Base-by-base conservation (phyloP, 2,329 filamentous ascomycete genomes). In the Diplodia seriata region DNA sequence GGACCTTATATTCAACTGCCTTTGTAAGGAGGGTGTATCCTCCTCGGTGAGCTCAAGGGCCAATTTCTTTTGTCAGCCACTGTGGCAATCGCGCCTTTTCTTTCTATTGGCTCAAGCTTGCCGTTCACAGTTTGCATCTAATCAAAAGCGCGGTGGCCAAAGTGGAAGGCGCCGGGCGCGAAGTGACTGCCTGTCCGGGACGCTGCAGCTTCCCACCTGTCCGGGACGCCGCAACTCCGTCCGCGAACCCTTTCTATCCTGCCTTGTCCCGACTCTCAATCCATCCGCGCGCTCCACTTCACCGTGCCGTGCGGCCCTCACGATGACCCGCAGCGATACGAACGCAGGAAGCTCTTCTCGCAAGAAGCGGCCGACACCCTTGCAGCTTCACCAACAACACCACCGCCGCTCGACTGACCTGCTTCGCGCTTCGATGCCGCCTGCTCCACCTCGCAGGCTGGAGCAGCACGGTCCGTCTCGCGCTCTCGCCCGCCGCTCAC, bases 281-380 rank as follows among this genome's bases (percentile, higher is more conserved):
- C 9, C 23, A 15, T 38, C 14, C 18, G 9, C 29, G 26, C 26
- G 3, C 53, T 4, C n/a, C 18, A 11, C 38, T 43, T 43, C 38
- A 4, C 15, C 15, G 38, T 53, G 2, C 33, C 7, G 23, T 9
- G 11, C 11, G 18, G 12, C 31, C 2, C 33, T n/a, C 57, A 49
- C 15, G 18, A 62, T 62, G 57, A 50, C 57, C 14, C 57, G 57
- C 56, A 61, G 38, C 20, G 23, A 38, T 23, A 18, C 20, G 7
- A 14, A 20, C 40, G 40, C 15, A 6, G 20, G 26, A 40, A 38
- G 15, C 31, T 7, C 36, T 12, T 23, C 6, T 31, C 56, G 56
- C 15, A 62, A 26, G 36, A 38, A 59, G 56, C 57, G 43, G 18
- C 26, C 18, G 9, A 49, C 57, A 8, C 40, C 57, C 14, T n/a